phyloP scores from a whole-genome alignment of 169 alveolate species.

The Nephromyces sp. region DNA sequence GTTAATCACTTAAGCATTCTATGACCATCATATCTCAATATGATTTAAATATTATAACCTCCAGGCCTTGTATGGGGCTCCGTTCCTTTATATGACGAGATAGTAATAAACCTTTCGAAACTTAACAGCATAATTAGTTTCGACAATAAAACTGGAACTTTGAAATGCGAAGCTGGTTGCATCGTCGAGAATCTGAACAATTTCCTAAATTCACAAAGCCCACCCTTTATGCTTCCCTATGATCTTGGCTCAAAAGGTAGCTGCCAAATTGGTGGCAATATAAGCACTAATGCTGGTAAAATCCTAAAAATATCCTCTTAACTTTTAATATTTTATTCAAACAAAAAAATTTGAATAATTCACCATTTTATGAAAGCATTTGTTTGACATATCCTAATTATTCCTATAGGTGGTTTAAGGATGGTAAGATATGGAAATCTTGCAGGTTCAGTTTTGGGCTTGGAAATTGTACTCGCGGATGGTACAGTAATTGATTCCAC shows the following conservation, averaged over 20 bases:
- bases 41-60: too few relatives aligned
- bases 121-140: background rate
- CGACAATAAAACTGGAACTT: slow-evolving; percentile 11
- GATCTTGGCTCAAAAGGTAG: slow-evolving; percentile 74
- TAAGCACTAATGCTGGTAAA: slow-evolving; percentile 71
- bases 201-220: background rate
- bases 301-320: background rate
- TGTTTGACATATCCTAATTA: background rate
- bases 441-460: slow-evolving; percentile 57
- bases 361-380: too few relatives aligned
- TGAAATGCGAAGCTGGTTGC: slow-evolving; percentile 17
- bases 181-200: background rate
- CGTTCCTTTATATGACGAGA: slow-evolving; percentile 63
- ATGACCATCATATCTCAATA: too few relatives aligned
- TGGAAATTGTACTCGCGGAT: slow-evolving; percentile 55
- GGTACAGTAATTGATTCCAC: slow-evolving; percentile 45
- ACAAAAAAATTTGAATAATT: too few relatives aligned
- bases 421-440: slow-evolving; percentile 59
- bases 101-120: slow-evolving; percentile 3
- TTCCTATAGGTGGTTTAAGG: slow-evolving; percentile 48
- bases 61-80: slow-evolving; percentile 57
- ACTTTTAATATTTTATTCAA: too few relatives aligned
- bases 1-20: background rate
- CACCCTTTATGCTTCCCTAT: slow-evolving; percentile 37
- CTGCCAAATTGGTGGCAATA: slow-evolving; percentile 73